Evolutionary conservation across 768 basidiomycete genomes (phyloP), one percentile per base, ranked within the genome.

Genomic region (Agaricus blazei): DNA sequence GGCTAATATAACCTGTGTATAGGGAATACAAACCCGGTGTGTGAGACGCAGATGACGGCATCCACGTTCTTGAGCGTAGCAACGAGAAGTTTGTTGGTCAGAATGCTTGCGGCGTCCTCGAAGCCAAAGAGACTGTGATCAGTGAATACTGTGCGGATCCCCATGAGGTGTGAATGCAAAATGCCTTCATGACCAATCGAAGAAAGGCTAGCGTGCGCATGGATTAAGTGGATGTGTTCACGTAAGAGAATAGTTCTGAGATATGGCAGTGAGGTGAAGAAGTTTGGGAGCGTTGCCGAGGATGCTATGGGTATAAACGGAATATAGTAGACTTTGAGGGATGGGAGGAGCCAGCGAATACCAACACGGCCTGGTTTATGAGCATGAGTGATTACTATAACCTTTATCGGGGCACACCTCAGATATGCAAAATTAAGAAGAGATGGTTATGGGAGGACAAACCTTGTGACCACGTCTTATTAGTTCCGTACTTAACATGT

Each of bases 81-180:
- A 9, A 83, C 88, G 40, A 98, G 75, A 34, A 99, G 80, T 68
- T 99, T 99, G 74, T 99, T 99, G 4, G 97, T 98, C 60, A 98
- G 75, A 40, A 99, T 96, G 61, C 95, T 94, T 1, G 94, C 95
- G 14, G 97, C 95, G 65, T 98, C 95, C 31, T 92, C 95, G 64
- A 99, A 94, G 1, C 94, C 96, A 62, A 98, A 98, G 27, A 99
- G 70, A 63, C 90, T 93, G 63, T 99, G 96, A 68, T 99, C 97
- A 0, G 97, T 98, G 67, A 98, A 96, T 9, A 98, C 90, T 0
- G 93, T 93, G 40, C 89, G 84, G 11, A 98, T 77, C 9, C 90
- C 88, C 72, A 98, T 79, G 19, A 92, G 73, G 61, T 93, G 89
- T 0, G 93, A 82, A 60, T 98, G 94, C 15, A 98, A 70, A 53